Conservation (phyloP, 1,284 basidiomycete species). For the Cutaneotrichosporon spelunceum region DNA sequence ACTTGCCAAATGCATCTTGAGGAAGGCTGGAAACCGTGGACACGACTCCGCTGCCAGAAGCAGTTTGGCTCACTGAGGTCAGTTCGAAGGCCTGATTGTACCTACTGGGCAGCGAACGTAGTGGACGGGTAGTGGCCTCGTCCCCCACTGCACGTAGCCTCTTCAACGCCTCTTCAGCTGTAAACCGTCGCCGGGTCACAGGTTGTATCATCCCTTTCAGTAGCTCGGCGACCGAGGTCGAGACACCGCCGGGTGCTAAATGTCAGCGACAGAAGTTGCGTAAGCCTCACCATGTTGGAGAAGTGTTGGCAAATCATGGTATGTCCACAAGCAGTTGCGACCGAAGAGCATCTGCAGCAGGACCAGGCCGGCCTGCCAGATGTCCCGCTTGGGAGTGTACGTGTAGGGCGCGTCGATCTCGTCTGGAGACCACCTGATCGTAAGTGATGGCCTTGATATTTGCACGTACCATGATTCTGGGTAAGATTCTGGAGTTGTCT, state of each 20-base stretch:
- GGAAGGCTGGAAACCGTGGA: slow-evolving; percentile 16
- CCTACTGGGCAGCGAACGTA: slow-evolving; percentile 9
- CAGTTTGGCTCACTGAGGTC: slow-evolving; percentile 2
- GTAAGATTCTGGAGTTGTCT: slow-evolving; percentile 30
- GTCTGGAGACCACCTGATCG: slow-evolving; percentile 43
- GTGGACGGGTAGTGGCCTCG: slow-evolving; percentile 27
- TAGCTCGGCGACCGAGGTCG: slow-evolving; percentile 34
- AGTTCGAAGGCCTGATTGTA: not conserved
- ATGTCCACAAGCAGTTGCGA: slow-evolving; percentile 33
- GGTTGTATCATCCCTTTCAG: slow-evolving; percentile 42
- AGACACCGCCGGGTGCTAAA: slow-evolving; percentile 29
- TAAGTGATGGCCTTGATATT: not conserved
- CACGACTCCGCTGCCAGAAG: not conserved
- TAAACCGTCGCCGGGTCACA: slow-evolving; percentile 41
- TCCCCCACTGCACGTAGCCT: slow-evolving; percentile 32
- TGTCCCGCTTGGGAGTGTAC: slow-evolving; percentile 46
- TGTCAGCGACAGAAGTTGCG: not conserved
- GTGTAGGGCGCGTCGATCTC: slow-evolving; percentile 49
- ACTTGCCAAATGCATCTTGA: slow-evolving; percentile 30
- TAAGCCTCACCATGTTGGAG: slow-evolving; percentile 39
- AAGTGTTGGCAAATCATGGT: slow-evolving; percentile 38
- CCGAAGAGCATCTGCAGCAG: slow-evolving; percentile 48
- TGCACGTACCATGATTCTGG: slow-evolving; percentile 45
- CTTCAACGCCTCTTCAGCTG: slow-evolving; percentile 43
- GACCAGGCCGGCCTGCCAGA: slow-evolving; percentile 49